Evolutionary conservation across 352 stramenopile genomes (phyloP).

Genomic region (Pythium oligandrum): DNA sequence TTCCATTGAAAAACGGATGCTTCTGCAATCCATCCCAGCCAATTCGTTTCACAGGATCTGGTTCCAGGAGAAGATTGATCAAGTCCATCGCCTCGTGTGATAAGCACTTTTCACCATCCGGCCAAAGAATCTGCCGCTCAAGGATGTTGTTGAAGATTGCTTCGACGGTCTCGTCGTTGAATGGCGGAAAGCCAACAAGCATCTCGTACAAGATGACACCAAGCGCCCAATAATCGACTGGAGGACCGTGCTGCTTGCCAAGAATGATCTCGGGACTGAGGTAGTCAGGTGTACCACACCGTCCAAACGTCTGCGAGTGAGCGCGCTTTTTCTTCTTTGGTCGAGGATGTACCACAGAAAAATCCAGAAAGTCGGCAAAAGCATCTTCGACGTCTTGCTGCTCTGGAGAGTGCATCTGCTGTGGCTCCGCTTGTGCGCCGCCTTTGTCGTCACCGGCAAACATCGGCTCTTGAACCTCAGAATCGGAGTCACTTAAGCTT

Average conservation of each 20-base stretch:
- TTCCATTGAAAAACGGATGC: conserved; percentile 72
- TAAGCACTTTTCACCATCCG: conserved; percentile 83
- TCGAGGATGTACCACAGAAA: conserved; percentile 12
- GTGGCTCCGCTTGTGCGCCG: conserved; percentile 3
- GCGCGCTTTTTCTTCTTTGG: conserved; percentile 33
- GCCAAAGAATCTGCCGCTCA: conserved; percentile 81
- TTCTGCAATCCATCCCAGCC: conserved; percentile 55
- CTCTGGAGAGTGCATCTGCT: conserved; percentile 11
- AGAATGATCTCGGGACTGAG: conserved; percentile 87
- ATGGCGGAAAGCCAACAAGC: conserved; percentile 84
- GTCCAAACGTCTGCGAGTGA: conserved; percentile 55
- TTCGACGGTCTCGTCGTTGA: conserved; percentile 88
- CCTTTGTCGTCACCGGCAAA: conserved; percentile 15
- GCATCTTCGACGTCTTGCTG: conserved; percentile 18
- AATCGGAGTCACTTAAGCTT: conserved; percentile 35
- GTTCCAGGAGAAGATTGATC: conserved; percentile 76
- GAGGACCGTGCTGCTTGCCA: conserved; percentile 53
- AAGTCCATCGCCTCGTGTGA: conserved; percentile 77
- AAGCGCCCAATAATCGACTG: conserved; percentile 87
- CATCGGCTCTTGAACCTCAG: conserved; percentile 14
- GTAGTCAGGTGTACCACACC: conserved; percentile 86
- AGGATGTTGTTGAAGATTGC: conserved; percentile 87
- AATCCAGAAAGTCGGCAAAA: conserved; percentile 10
- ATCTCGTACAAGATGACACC: conserved; percentile 91
- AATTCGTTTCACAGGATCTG: conserved; percentile 56